Evolutionary conservation across 352 stramenopile genomes (phyloP), one percentile per base, ranked within the genome.

Genomic region (Pythium coloratum): DNA sequence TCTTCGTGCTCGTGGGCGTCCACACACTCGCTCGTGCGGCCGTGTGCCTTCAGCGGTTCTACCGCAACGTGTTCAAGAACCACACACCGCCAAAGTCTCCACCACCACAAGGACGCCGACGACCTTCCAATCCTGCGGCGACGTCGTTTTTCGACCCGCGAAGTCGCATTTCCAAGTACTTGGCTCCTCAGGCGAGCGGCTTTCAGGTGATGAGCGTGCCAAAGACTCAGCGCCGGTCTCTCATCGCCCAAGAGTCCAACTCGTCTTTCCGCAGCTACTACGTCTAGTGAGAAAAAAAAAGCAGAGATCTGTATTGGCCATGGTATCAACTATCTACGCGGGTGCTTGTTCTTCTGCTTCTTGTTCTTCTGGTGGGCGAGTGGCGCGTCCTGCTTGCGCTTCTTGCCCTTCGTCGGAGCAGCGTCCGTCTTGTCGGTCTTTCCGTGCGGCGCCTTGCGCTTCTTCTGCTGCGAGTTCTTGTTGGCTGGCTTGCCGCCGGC

Each of bases 1-100:
- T 95, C 3, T 91, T 89, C n/a, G 78, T 95, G 42, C 70, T 95
- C 26, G 80, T 92, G 33, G 87, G 87, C 50, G 74, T 80, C 26
- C 82, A 93, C 62, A 93, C 86, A 5, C 69, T 95, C 8, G 67
- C 89, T n/a, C 79, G 84, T 24, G 87, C 87, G 7, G 81, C 82
- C 1, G 68, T 62, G 7, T 71, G 62, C 10, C 89, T 95, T 18
- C 87, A 94, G 58, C 69, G 77, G 14, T 72, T 75, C 54, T 75
- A 69, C 24, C 58, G 50, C 32, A 26, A 50, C n/a, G 20, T 53
- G 46, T 53, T 32, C 18, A 36, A 40, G 26, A 40, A 62, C 12
- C 34, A 62, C 46, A 24, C 9, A 10, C 46, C 46, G 4, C 46
- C 46, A 59, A 34, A n/a, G 36, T 20, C 32, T 12, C 10, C 20